Percentiles rank a stretch among this genome's conserved stretches.
phyloP scores from a whole-genome alignment of 208 protist species.

The Leishmania tarentolae region DNA sequence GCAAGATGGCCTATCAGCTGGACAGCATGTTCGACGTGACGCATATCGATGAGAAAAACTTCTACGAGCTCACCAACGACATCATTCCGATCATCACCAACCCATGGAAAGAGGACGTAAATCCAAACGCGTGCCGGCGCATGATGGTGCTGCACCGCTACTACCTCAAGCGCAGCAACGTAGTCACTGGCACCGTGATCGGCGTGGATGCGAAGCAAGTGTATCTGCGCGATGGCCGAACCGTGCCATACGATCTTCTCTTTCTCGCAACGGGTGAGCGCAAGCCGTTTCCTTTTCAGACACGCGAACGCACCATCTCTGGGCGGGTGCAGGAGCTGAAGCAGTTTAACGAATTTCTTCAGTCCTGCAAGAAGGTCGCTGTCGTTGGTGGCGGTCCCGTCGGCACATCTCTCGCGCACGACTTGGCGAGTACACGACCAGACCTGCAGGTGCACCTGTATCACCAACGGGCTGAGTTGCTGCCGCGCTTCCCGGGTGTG shows the following conservation, averaged over 20 bases:
- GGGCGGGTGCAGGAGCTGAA: conserved; percentile 77
- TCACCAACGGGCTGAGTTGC: conserved; percentile 61
- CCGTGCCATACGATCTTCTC: conserved; percentile 81
- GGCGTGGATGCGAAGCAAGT: conserved; percentile 69
- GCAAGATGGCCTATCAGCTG: conserved; percentile 73
- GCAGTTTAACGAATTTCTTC: conserved; percentile 76
- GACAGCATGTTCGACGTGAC: conserved; percentile 89
- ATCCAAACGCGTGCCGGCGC: conserved; percentile 68
- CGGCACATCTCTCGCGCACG: conserved; percentile 71
- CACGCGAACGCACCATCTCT: conserved; percentile 69
- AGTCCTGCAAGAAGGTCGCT: conserved; percentile 74
- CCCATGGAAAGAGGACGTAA: conserved; percentile 59
- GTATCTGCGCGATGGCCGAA: conserved; percentile 63
- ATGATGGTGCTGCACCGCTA: conserved; percentile 85
- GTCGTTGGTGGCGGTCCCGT: conserved; percentile 85
- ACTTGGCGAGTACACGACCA: conserved; percentile 55
- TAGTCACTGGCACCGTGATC: conserved; percentile 81
- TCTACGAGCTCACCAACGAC: conserved; percentile 84
- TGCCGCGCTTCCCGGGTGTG: conserved; percentile 63
- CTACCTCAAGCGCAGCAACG: conserved; percentile 86
- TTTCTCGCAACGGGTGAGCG: conserved; percentile 78
- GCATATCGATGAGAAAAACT: conserved; percentile 90
- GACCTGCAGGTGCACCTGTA: conserved; percentile 81
- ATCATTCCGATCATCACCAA: conserved; percentile 77
- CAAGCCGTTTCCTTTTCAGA: conserved; percentile 79